Evolutionary conservation across 495 filamentous ascomycete genomes (phyloP).

Genomic region (Lasiosphaeria miniovina): DNA sequence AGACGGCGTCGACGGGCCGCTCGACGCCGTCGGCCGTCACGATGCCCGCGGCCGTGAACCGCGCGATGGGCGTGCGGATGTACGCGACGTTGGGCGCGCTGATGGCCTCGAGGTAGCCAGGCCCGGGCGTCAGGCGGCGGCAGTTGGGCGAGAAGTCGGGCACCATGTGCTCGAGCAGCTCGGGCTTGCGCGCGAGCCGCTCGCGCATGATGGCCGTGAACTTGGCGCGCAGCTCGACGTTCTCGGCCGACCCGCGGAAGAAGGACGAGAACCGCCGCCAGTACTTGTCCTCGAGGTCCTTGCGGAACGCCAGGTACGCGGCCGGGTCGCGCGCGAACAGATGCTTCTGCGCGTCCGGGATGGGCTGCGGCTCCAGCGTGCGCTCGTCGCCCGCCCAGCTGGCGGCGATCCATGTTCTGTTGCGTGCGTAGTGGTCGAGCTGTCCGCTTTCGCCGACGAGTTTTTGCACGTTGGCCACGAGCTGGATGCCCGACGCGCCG

Average conservation of each 20-base stretch:
- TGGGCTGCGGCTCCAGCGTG: slow-evolving; percentile 46
- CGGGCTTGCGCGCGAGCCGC: slow-evolving; percentile 51
- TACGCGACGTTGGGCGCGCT: slow-evolving; percentile 60
- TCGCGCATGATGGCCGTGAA: slow-evolving; percentile 53
- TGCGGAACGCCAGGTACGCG: slow-evolving; percentile 41
- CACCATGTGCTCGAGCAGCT: slow-evolving; percentile 52
- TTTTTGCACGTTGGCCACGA: slow-evolving; percentile 56
- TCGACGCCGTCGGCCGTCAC: slow-evolving; percentile 50
- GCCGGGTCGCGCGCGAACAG: slow-evolving; percentile 43
- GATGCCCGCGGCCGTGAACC: slow-evolving; percentile 56
- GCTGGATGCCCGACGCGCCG: slow-evolving; percentile 56
- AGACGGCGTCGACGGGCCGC: slow-evolving; percentile 54
- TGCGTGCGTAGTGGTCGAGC: slow-evolving; percentile 64
- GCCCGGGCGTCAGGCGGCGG: slow-evolving; percentile 67
- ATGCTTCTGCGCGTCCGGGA: slow-evolving; percentile 46
- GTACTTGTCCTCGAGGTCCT: slow-evolving; percentile 53
- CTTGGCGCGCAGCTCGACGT: slow-evolving; percentile 43
- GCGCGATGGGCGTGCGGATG: slow-evolving; percentile 54
- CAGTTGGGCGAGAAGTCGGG: slow-evolving; percentile 68
- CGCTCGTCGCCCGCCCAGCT: slow-evolving; percentile 42
- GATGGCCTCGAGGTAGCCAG: slow-evolving; percentile 69
- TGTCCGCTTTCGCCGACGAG: slow-evolving; percentile 35
- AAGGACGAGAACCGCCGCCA: slow-evolving; percentile 55
- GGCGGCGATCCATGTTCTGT: slow-evolving; percentile 66
- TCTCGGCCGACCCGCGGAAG: slow-evolving; percentile 54